These are phyloP conservation scores for Creolimax fragrantissima DNA, from an alignment of 78 protist species.

Conservation along the genomic window DNA sequence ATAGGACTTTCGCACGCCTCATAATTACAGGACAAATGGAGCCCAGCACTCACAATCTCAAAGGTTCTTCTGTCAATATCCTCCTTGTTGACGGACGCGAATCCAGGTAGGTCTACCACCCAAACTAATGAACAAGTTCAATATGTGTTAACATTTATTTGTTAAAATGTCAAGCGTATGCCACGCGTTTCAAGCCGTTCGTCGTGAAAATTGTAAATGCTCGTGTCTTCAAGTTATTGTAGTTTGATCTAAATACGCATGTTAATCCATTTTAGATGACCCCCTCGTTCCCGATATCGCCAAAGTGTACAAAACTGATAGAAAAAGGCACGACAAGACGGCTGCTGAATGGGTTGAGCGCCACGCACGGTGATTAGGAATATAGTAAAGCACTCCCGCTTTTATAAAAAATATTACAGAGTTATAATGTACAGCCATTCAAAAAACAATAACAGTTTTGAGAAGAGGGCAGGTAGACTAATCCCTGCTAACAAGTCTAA, in stretches of 20 bases:
- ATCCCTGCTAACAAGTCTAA: too few relatives aligned
- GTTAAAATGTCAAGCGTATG: neutral
- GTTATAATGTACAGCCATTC: too few relatives aligned
- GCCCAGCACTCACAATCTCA: constrained; percentile 64
- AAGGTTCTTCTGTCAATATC: constrained; percentile 61
- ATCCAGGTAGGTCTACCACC: constrained; percentile 27
- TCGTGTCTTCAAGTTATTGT: neutral
- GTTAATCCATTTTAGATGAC: constrained; percentile 13
- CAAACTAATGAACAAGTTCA: neutral
- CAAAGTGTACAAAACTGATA: constrained; percentile 10
- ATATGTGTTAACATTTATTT: neutral
- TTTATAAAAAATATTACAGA: too few relatives aligned
- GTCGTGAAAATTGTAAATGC: neutral
- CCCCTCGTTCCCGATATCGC: constrained; percentile 46
- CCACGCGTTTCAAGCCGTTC: neutral
- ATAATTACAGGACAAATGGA: constrained; percentile 40
- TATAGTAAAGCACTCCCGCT: too few relatives aligned
- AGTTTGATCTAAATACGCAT: neutral
- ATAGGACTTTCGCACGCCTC: neutral
- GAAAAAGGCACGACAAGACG: constrained; percentile 23
- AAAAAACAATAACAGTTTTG: too few relatives aligned
- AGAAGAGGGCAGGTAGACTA: too few relatives aligned
- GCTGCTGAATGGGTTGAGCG: constrained; percentile 47
- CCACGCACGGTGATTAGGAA: constrained; percentile 45
- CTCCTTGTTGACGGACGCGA: constrained; percentile 47